Evolutionary conservation across 768 basidiomycete species (phyloP).

Genomic region (Rhizopogon roseolus): DNA sequence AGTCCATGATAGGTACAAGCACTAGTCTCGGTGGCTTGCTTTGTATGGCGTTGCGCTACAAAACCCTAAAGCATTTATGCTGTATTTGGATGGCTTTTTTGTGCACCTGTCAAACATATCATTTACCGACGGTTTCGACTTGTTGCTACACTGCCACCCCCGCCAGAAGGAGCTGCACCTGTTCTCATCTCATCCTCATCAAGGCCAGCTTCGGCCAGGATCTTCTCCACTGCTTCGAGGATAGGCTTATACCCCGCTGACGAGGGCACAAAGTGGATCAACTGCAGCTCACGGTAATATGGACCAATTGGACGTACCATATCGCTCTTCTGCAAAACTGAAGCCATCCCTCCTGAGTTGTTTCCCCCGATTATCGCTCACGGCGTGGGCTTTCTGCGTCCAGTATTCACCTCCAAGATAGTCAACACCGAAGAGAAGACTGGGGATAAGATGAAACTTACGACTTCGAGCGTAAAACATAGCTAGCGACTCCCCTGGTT

Average conservation of each 20-base stretch:
- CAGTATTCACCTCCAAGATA: slow-evolving; percentile 64
- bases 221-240: slow-evolving; percentile 76
- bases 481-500: slow-evolving; percentile 80
- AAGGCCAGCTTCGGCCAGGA: slow-evolving; percentile 77
- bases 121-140: slow-evolving; percentile 46
- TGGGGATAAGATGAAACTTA: slow-evolving; percentile 29
- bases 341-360: slow-evolving; percentile 76
- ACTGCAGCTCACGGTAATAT: not conserved
- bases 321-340: slow-evolving; percentile 65
- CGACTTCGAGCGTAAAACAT: slow-evolving; percentile 80
- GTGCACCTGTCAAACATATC: too few relatives aligned
- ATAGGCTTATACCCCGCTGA: slow-evolving; percentile 79
- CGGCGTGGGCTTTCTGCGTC: slow-evolving; percentile 62
- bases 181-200: slow-evolving; percentile 77
- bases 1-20: too few relatives aligned
- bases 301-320: slow-evolving; percentile 41
- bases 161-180: slow-evolving; percentile 29
- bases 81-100: too few relatives aligned
- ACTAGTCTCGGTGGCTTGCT: too few relatives aligned
- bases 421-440: not conserved
- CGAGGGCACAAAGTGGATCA: not conserved
- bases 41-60: too few relatives aligned
- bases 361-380: slow-evolving; percentile 69
- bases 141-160: not conserved
- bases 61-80: too few relatives aligned